phyloP scores from a whole-genome alignment of 306 rosid genomes.

The Argentina anserina region DNA sequence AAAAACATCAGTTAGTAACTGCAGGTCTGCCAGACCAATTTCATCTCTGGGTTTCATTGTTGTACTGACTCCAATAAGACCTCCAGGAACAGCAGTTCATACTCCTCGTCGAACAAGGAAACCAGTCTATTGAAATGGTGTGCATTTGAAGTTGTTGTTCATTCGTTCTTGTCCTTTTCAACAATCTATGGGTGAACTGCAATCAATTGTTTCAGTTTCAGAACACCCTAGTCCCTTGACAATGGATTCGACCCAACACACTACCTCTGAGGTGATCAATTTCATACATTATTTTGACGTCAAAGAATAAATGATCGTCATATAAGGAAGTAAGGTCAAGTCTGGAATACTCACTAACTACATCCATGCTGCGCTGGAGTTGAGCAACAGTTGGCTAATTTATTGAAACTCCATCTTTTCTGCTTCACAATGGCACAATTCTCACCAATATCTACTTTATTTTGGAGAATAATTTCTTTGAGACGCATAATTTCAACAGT shows the following conservation, averaged over 20 bases:
- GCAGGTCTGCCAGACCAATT: no score
- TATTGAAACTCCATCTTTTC: no score
- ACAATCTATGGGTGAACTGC: slow-evolving; percentile 92
- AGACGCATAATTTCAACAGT: slow-evolving; percentile 93
- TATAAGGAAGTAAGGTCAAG: slow-evolving; percentile 75
- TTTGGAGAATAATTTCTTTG: slow-evolving; percentile 78
- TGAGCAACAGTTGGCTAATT: slow-evolving; percentile 42
- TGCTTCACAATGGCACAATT: no score
- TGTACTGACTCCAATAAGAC: slow-evolving; percentile 55
- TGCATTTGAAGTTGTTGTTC: no score
- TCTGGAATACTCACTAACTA: slow-evolving; percentile 73
- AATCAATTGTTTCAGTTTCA: slow-evolving; percentile 27
- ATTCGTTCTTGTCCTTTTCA: slow-evolving; percentile 38
- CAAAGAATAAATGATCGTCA: slow-evolving; percentile 88
- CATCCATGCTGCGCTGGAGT: slow-evolving; percentile 77
- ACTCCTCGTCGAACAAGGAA: slow-evolving; percentile 72
- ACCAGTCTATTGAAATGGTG: slow-evolving; percentile 68
- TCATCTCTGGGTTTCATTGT: slow-evolving; percentile 67
- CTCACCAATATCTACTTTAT: slow-evolving; percentile 80
- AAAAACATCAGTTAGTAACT: no score
- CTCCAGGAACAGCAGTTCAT: slow-evolving; percentile 92
- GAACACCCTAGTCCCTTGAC: no score
- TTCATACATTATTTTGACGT: slow-evolving; percentile 32
- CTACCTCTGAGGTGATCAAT: slow-evolving; percentile 84
- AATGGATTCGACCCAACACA: slow-evolving; percentile 87